Evolutionary conservation across 305 asterid species (phyloP).

Genomic region (Fraxinus baroniana): DNA sequence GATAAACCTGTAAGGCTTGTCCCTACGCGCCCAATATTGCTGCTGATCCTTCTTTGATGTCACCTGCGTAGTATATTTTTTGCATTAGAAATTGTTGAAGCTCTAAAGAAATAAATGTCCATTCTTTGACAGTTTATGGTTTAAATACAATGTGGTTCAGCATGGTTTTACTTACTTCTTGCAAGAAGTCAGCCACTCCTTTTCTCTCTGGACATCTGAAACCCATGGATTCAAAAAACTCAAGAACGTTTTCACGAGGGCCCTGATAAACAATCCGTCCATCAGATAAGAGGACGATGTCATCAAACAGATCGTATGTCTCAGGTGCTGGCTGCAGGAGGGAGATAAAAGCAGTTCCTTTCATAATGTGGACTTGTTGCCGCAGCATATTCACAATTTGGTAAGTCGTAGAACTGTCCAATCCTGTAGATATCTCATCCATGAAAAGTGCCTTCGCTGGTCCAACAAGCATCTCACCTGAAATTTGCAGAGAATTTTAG

Average conservation of each 20-base stretch:
- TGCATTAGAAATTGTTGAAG: neutral
- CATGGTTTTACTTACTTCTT: constrained; percentile 55
- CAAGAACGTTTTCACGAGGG: constrained; percentile 61
- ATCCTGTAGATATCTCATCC: constrained; percentile 95
- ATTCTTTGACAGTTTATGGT: neutral
- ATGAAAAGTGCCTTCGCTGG: constrained; percentile 73
- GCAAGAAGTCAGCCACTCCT: constrained; percentile 90
- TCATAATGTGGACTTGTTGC: constrained; percentile 60
- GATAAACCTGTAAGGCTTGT: constrained; percentile 29
- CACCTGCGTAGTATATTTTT: constrained; percentile 21
- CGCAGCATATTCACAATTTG: constrained; percentile 65
- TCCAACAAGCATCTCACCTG: constrained; percentile 91
- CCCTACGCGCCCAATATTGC: constrained; percentile 34
- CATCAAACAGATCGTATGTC: constrained; percentile 77
- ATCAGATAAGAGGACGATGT: constrained; percentile 71
- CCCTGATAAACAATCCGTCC: constrained; percentile 79
- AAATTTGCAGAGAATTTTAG: neutral
- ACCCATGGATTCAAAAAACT: constrained; percentile 74
- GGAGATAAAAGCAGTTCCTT: constrained; percentile 76
- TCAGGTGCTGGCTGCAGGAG: constrained; percentile 95
- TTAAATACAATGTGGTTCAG: neutral
- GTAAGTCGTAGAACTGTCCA: constrained; percentile 86
- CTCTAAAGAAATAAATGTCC: neutral
- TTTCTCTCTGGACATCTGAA: constrained; percentile 80
- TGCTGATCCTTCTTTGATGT: constrained; percentile 40